A percentile compares a stretch with the other conserved stretches of the same genome.
These are phyloP conservation scores for Casuarina equisetifolia DNA, from an alignment of 306 rosid species.

Conservation along the genomic window DNA sequence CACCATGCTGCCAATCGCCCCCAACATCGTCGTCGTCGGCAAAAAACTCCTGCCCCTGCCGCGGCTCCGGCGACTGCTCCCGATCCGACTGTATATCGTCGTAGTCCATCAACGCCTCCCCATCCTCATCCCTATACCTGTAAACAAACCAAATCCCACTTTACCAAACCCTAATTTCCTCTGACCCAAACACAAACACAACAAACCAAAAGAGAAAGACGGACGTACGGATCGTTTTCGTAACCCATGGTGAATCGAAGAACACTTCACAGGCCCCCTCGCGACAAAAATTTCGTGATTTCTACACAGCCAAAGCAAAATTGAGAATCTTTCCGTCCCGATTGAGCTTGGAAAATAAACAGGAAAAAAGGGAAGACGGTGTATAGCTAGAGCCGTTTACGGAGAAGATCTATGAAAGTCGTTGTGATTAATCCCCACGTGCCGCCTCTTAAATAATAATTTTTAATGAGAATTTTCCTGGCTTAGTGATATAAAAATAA, in stretches of 20 bases:
- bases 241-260: conserved; percentile 42
- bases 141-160: conserved; percentile 3
- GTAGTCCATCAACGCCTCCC: conserved; percentile 90
- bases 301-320: too few species aligned
- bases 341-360: too few species aligned
- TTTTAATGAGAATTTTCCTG: too few species aligned
- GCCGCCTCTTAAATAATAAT: too few species aligned
- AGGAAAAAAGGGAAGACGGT: too few species aligned
- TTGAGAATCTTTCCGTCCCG: too few species aligned
- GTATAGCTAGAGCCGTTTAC: too few species aligned
- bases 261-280: not conserved
- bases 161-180: conserved; percentile 15
- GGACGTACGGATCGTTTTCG: conserved; percentile 76
- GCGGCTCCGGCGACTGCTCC: conserved; percentile 70
- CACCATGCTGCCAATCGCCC: conserved; percentile 53
- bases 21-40: conserved; percentile 42
- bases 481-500: too few species aligned
- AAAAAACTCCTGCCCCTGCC: conserved; percentile 28
- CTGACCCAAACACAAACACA: not conserved
- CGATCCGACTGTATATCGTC: conserved; percentile 71
- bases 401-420: too few species aligned
- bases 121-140: conserved; percentile 94
- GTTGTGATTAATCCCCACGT: too few species aligned
- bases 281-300: not conserved
- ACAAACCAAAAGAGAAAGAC: not conserved